phyloP scores from a whole-genome alignment of 768 basidiomycete genomes.

The Lactifluus hygrophoroides region DNA sequence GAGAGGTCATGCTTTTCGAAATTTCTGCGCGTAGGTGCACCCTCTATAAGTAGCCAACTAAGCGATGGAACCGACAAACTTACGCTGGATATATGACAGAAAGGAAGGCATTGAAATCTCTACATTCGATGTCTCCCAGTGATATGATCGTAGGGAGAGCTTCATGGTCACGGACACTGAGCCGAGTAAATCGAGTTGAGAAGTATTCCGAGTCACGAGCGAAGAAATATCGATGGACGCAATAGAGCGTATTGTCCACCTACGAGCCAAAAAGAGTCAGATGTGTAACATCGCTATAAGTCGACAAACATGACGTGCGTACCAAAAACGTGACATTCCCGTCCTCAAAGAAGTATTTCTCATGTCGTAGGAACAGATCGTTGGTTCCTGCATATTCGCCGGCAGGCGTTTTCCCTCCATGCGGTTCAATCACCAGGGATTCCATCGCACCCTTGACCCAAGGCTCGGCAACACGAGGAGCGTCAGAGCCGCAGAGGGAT shows the following conservation, averaged over 20 bases:
- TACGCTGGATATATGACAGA: slow-evolving; percentile 10
- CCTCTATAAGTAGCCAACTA: neutral
- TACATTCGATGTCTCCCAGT: slow-evolving; percentile 1
- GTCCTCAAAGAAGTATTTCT: slow-evolving; percentile 12
- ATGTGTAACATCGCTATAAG: neutral
- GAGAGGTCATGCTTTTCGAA: slow-evolving; percentile 1
- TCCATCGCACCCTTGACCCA: neutral
- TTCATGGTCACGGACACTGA: slow-evolving; percentile 3
- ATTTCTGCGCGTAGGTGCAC: neutral
- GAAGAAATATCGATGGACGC: slow-evolving; percentile 14
- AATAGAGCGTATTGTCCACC: slow-evolving; percentile 8
- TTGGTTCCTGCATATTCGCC: neutral
- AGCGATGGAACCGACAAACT: neutral
- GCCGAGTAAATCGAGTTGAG: neutral
- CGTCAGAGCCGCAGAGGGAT: no score
- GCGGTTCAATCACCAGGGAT: no score
- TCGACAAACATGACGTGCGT: neutral
- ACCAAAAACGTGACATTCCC: slow-evolving; percentile 17
- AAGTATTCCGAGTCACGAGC: slow-evolving; percentile 11
- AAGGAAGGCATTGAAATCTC: slow-evolving; percentile 13
- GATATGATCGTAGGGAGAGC: neutral
- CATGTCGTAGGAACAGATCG: slow-evolving; percentile 2
- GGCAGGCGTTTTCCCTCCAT: neutral
- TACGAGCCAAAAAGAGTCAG: neutral
- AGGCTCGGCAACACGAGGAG: neutral